Percentiles rank a stretch among this genome's conserved stretches.
Conservation (phyloP, 192 early-diverging fungal genomes). For the Backusella westeae region DNA sequence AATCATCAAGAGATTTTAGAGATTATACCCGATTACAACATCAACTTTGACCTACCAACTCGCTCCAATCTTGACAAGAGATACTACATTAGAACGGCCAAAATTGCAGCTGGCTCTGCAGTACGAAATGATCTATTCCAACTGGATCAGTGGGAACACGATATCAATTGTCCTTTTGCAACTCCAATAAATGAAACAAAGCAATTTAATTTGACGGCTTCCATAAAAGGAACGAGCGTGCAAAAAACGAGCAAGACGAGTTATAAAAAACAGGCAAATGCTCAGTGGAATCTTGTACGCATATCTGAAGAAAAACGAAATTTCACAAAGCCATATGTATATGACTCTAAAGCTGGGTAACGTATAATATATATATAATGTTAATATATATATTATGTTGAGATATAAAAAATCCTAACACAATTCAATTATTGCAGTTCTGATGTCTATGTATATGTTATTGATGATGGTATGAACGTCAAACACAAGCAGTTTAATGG, state of each 20-base stretch:
- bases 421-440: background rate
- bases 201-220: background rate
- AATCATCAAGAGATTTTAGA: constrained; percentile 9
- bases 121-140: background rate
- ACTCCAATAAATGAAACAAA: background rate
- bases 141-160: background rate
- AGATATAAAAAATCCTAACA: background rate
- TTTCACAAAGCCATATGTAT: constrained; percentile 15
- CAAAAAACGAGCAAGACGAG: background rate
- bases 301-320: constrained; percentile 64
- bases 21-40: constrained; percentile 18
- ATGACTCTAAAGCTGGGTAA: constrained; percentile 21
- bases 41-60: constrained; percentile 16
- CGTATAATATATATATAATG: background rate
- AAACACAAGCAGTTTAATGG: constrained; percentile 72
- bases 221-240: background rate
- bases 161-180: constrained; percentile 9
- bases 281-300: constrained; percentile 82
- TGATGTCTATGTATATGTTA: constrained; percentile 58
- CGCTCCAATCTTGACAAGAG: background rate
- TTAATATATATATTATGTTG: background rate
- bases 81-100: background rate
- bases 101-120: background rate
- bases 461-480: constrained; percentile 59
- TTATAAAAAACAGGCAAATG: constrained; percentile 48